Evolutionary conservation across 148 eudicot species (phyloP), one percentile per base, ranked within the genome.

Genomic region (Tetragonia tetragonoides): DNA sequence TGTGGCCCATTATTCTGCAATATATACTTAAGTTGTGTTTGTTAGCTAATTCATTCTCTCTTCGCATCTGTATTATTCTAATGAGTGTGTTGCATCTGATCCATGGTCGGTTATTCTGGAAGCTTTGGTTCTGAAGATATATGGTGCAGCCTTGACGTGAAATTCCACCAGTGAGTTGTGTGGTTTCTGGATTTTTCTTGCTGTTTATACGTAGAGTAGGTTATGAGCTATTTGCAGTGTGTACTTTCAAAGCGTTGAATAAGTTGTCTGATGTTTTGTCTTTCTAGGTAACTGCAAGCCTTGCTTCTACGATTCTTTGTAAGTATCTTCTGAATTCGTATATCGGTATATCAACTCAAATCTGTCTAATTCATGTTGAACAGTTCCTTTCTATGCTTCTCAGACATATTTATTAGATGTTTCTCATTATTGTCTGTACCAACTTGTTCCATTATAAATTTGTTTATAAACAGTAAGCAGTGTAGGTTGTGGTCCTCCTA

Each of bases 31-130:
- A 68, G 3, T 18, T 72, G 1, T 53, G 47, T 54, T 20, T 17
- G 10, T 16, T 38, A 74, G 42, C 23, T 67, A 63, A 54, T 37
- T 51, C 0, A 39, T 12, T 21, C 40, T 41, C 7, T 61, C 51
- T 10, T 68, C 47, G 23, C 69, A 72, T 54, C 34, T 75, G 24
- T 73, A 38, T 47, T 70, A 49, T 63, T 82, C 85, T 85, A 82
- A 85, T 80, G 75, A 56, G 72, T 82, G 56, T 85, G 79, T 82
- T 85, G 23, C 80, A 77, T 82, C 70, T 79, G 76, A 75, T 85
- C 79, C 74, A 79, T 85, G 83, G 54, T 65, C 38, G 68, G 40
- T 72, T 54, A 14, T 75, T 66, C 68, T 44, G 80, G 84, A 79
- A 82, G 82, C 72, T 12, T 53, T 75, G 81, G 75, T 60, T 72